Base-by-base conservation (phyloP, 768 basidiomycete genomes). In the Lentinula edodes region DNA sequence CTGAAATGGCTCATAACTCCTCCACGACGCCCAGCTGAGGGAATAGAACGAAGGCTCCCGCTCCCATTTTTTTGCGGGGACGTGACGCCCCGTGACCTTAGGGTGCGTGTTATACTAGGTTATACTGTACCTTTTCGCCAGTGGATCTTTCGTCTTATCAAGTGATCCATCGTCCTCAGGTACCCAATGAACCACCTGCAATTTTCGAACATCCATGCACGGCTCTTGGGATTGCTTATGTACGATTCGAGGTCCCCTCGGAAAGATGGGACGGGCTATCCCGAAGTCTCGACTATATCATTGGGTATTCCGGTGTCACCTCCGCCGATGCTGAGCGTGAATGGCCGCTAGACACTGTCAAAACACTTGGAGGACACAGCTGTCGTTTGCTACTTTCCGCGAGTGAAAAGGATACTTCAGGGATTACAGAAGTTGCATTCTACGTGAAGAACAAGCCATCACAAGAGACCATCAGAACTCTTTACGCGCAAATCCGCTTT, bases 31-130 rank as follows among this genome's bases (percentile, higher is more conserved):
- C 28, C 41, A 10, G 58, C 58, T 8, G 50, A 38, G 64, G 50
- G 18, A 53, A 61, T 32, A 28, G 58, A 58, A 23, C 15, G 28
- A 8, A 66, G 71, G 10, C 79, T 80, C 2, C 65, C 67, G 1
- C 69, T 85, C 16, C 89, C 89, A 6, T 91, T 91, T 67, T 91
- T 87, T 70, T 91, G 90, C 66, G 87, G 87, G 12, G 89, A 91
- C 66, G 73, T 89, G 2, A 89, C 88, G 3, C 82, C 86, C 2
- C 74, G 89, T 53, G 64, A 71, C 2, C 77, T 79, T 71, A 76
- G 89, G 70, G 90, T 87, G 65, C 16, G 82, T 73, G n/a, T 9
- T 7, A 20, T 23, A 15, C 39, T 20, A 5, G 23, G 23, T 9
- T 35, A 4, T 18, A 12, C 34, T 50, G 8, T 36, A 45, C n/a